Evolutionary conservation across 2,329 filamentous ascomycete genomes (phyloP).

Genomic region (Curvularia hawaiiensis): DNA sequence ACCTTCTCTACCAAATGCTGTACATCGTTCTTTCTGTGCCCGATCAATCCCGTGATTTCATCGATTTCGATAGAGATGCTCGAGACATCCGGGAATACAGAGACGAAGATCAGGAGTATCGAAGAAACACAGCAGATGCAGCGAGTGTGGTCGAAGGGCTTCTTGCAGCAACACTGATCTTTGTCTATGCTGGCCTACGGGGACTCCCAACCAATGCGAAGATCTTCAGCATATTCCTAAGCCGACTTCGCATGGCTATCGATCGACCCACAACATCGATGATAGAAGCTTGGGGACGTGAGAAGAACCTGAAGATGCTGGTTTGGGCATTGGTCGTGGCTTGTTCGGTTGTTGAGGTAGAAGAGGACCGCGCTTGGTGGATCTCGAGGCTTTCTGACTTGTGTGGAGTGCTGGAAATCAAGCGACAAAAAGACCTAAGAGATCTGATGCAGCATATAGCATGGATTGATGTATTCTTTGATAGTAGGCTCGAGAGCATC

Average conservation of each 20-base stretch:
- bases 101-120: conserved; percentile 4
- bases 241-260: conserved; percentile 1
- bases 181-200: conserved; percentile 29
- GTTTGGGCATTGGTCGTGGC: conserved; percentile 32
- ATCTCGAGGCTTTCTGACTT: conserved; percentile 18
- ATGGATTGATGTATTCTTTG: conserved; percentile 32
- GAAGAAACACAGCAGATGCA: conserved; percentile 17
- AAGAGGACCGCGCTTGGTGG: conserved; percentile 23
- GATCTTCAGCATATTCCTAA: conserved; percentile 19
- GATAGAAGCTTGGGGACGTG: conserved; percentile 16
- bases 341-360: conserved; percentile 18
- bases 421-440: conserved; percentile 15
- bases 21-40: conserved; percentile 27
- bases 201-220: conserved; percentile 28
- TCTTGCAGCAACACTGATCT: conserved; percentile 27
- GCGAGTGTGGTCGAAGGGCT: conserved; percentile 27
- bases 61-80: conserved; percentile 15
- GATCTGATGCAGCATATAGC: conserved; percentile 23
- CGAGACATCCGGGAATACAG: neutral
- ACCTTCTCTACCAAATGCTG: conserved; percentile 31
- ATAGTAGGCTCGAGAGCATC: conserved; percentile 12
- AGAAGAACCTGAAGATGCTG: conserved; percentile 27
- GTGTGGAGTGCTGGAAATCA: conserved; percentile 9
- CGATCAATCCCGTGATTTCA: conserved; percentile 25
- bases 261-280: neutral